phyloP scores from a whole-genome alignment of 139 green algal genomes.

The Monoraphidium neglectum region DNA sequence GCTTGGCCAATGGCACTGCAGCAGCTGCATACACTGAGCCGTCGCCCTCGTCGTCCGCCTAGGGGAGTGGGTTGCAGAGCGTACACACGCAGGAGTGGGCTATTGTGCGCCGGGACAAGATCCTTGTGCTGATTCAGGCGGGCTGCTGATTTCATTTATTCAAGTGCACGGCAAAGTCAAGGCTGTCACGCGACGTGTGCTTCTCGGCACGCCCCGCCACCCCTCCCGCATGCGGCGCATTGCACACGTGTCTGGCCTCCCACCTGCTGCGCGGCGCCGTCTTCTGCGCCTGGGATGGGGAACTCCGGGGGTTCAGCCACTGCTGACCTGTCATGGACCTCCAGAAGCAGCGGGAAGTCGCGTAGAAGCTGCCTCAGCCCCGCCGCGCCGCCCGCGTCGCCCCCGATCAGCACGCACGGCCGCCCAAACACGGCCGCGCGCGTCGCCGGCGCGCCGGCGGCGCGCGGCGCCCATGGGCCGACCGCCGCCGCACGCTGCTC shows the following conservation, averaged over 20 bases:
- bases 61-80: not conserved
- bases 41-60: constrained; percentile 15
- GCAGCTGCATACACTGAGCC: constrained; percentile 47
- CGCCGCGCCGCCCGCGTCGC: constrained; percentile 6
- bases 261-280: not conserved
- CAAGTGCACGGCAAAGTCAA: not conserved
- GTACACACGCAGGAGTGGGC: too few relatives aligned
- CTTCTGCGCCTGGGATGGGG: constrained; percentile 14
- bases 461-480: not conserved
- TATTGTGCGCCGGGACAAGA: too few relatives aligned
- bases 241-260: not conserved
- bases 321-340: constrained; percentile 53
- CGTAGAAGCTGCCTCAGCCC: constrained; percentile 38
- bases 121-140: not conserved
- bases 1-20: constrained; percentile 27
- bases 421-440: constrained; percentile 2
- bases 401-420: constrained; percentile 10
- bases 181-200: not conserved
- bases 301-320: constrained; percentile 47
- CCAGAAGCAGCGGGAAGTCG: constrained; percentile 24
- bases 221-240: not conserved
- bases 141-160: not conserved
- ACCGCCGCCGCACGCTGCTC: constrained; percentile 18
- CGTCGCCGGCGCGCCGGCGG: not conserved
- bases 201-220: not conserved